Percentiles rank a stretch among this genome's conserved stretches.
Conservation (phyloP, 805 yeast species). For the Zygosaccharomyces bailii region DNA sequence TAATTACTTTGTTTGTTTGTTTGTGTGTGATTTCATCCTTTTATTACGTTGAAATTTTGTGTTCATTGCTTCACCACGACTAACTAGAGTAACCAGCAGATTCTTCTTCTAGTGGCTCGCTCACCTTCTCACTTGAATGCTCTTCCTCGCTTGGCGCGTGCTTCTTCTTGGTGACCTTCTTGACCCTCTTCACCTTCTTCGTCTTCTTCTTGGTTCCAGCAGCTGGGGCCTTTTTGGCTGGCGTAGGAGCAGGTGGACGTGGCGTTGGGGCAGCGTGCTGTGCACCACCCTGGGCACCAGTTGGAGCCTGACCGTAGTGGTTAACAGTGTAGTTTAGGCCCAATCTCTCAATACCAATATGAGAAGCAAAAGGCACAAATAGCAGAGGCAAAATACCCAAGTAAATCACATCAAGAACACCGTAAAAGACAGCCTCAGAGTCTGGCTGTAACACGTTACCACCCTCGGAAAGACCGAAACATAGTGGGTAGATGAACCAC, state of each 20-base stretch:
- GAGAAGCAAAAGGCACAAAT: conserved; percentile 23
- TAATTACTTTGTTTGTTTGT: too few species aligned
- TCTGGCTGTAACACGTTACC: conserved; percentile 59
- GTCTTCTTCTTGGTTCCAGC: conserved; percentile 9
- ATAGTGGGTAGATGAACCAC: conserved; percentile 41
- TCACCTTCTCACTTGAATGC: neutral
- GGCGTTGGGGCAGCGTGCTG: conserved; percentile 11
- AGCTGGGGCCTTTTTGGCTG: conserved; percentile 8
- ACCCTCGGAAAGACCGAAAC: conserved; percentile 47
- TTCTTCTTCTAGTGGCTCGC: conserved; percentile 1
- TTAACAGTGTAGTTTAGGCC: conserved; percentile 14
- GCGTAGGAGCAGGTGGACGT: conserved; percentile 19
- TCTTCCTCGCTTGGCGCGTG: conserved; percentile 1
- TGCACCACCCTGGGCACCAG: conserved; percentile 7
- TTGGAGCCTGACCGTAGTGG: conserved; percentile 1
- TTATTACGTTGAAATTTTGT: too few species aligned
- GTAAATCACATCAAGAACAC: conserved; percentile 50
- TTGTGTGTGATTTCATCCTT: too few species aligned
- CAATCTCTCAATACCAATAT: conserved; percentile 25
- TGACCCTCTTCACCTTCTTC: conserved; percentile 9
- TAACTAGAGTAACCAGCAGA: neutral
- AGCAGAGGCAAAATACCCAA: conserved; percentile 36
- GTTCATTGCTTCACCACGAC: too few species aligned
- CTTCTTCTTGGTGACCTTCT: conserved; percentile 1
- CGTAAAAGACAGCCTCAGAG: conserved; percentile 57